Evolutionary conservation across 768 basidiomycete genomes (phyloP), one percentile per base, ranked within the genome.

Genomic region (Boletus pseudo-olivaceus): DNA sequence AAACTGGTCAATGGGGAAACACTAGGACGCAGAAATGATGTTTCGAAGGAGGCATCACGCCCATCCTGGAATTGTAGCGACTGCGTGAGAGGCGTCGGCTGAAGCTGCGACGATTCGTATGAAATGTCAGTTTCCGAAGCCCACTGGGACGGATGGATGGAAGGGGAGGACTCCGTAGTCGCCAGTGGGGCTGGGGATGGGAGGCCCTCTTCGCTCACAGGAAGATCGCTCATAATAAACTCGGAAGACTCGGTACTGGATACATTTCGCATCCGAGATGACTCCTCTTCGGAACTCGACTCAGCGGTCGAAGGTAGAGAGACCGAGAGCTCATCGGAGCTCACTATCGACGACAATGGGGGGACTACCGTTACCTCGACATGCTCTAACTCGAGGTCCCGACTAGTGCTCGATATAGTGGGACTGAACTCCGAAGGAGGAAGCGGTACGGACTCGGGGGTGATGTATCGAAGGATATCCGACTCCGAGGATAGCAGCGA

Each of bases 101-200:
- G 75, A 23, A 93, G 73, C n/a, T 87, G 72, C 1, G 88, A 87
- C 0, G 90, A 90, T 20, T 91, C 89, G 57, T 87, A 92, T 0
- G 90, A 86, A 10, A 76, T 64, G 50, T 88, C 83, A 0, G 84
- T 85, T 61, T 83, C 84, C 3, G 77, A 67, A 3, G 79, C 82
- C 85, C 87, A 91, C 26, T 74, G 60, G 41, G 78, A 75, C 52
- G 72, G 70, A 44, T 72, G 67, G 54, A 79, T 56, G 38, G 77
- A 70, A 47, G 77, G 62, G 47, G 72, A 56, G 63, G 76, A 56
- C 72, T 78, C 19, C 66, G 65, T 59, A n/a, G 56, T 65, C 9
- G 58, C 61, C 55, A 65, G 71, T 19, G 77, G 74, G 1, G 65
- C 65, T 4, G 72, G 69, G 3, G 73, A 72, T 14, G 65, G 66